Evolutionary conservation across 257 asterid species (phyloP), one percentile per base, ranked within the genome.

Genomic region (Primulina huaijiensis): DNA sequence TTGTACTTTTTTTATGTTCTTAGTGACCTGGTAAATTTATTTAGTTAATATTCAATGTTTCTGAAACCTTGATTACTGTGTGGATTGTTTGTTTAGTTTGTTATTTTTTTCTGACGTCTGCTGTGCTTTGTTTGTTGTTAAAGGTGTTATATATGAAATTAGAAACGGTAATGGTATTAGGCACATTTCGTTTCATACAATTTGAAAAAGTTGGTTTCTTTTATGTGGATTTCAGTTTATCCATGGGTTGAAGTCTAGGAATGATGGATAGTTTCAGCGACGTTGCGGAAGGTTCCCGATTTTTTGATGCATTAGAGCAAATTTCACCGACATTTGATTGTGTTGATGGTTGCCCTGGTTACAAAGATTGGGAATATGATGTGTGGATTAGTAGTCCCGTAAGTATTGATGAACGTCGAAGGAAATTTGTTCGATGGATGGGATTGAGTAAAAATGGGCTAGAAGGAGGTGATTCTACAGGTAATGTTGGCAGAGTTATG

Each of bases 401-500:
- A 66, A 92, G 97, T 76, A 89, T 92, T 72, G 61, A 67, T 34
- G 96, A 92, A 77, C 84, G 98, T 1, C 75, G 98, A 4, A 78
- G 75, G 71, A 78, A 86, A 53, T 92, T 92, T 74, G 68, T 82
- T 37, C 76, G 79, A 30, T 78, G 84, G 88, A 79, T 92, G 85
- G 90, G 88, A 37, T 76, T 77, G 63, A 71, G 60, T 64, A 37
- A 78, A 9, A 81, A 80, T 62, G 75, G 60, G 27, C 23, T 33
- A 8, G 66, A 65, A 11, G 75, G 72, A 10, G 82, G 74, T 31
- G 77, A 62, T 58, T 58, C 73, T 11, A 35, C 33, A 12, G 80
- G 71, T 30, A 78, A 72, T 59, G 67, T 71, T 38, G 81, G 74
- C 60, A 84, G 95, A 67, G 68, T 85, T 68, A 70, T 69, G 82